Evolutionary conservation across 371 early-diverging fungal genomes (phyloP).

Genomic region (Umbelopsis sp.): DNA sequence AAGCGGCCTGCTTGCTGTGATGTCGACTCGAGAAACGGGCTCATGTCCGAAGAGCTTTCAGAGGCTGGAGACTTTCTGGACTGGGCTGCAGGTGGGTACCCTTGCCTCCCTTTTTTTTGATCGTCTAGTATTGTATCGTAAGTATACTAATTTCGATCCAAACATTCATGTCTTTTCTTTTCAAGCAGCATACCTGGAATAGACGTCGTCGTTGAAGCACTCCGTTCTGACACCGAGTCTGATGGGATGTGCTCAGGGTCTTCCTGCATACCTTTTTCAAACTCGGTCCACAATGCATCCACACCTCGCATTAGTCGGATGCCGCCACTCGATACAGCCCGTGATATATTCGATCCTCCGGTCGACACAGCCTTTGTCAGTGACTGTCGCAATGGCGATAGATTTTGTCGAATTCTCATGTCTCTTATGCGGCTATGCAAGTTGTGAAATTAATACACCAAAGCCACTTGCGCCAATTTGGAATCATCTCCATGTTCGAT

Average conservation of each 20-base stretch:
- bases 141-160: neutral
- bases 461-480: neutral
- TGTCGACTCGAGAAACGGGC: constrained; percentile 47
- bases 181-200: neutral
- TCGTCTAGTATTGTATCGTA: neutral
- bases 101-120: neutral
- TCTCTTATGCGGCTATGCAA: constrained; percentile 54
- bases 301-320: constrained; percentile 49
- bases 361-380: constrained; percentile 65
- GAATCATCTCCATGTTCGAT: neutral
- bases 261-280: constrained; percentile 41
- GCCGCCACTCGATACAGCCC: constrained; percentile 54
- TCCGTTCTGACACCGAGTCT: neutral
- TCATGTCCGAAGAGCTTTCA: constrained; percentile 25
- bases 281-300: constrained; percentile 61
- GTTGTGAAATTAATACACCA: neutral
- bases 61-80: constrained; percentile 18
- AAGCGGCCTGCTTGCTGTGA: constrained; percentile 60
- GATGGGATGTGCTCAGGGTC: constrained; percentile 19
- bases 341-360: constrained; percentile 31
- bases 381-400: constrained; percentile 64
- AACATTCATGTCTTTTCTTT: too few relatives aligned
- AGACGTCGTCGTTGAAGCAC: constrained; percentile 2
- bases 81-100: neutral
- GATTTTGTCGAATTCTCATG: constrained; percentile 61